Conservation (phyloP, 2,329 filamentous ascomycete genomes). For the Bipolaris oryzae region DNA sequence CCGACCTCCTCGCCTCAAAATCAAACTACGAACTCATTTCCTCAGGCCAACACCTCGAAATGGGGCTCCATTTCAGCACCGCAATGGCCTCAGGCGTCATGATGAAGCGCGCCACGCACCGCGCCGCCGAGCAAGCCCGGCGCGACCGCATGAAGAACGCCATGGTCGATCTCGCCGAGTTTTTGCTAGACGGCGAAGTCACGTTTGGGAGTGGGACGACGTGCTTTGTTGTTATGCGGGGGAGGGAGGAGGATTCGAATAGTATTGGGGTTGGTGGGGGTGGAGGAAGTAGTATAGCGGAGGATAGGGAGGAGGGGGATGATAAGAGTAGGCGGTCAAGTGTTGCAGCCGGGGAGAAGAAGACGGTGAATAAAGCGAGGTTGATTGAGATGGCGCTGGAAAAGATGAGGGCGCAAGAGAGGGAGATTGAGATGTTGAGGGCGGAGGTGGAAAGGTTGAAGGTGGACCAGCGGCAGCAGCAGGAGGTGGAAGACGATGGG, state of each 20-base stretch:
- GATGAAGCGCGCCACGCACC: constrained; percentile 43
- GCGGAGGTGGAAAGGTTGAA: constrained; percentile 33
- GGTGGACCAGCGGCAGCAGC: too few species aligned
- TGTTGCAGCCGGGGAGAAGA: constrained; percentile 26
- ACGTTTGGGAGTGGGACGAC: constrained; percentile 40
- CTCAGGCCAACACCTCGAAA: constrained; percentile 38
- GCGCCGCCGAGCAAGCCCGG: constrained; percentile 40
- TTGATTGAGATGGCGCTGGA: constrained; percentile 42
- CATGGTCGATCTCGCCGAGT: constrained; percentile 41
- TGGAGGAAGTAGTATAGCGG: constrained; percentile 2
- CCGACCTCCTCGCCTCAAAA: constrained; percentile 38
- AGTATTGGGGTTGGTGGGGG: not conserved
- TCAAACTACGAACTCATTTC: constrained; percentile 41
- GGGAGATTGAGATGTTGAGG: constrained; percentile 35
- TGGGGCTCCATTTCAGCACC: constrained; percentile 41
- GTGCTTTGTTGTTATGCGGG: constrained; percentile 39
- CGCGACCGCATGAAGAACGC: constrained; percentile 41
- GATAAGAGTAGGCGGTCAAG: not conserved
- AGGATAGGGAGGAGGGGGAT: constrained; percentile 36
- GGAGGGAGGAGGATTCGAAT: constrained; percentile 15
- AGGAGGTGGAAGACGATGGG: constrained; percentile 11
- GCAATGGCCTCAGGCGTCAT: constrained; percentile 43
- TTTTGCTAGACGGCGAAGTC: constrained; percentile 38
- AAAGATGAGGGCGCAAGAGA: constrained; percentile 39
- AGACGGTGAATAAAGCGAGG: constrained; percentile 39